A percentile compares a stretch with the other conserved stretches of the same genome.
These are phyloP conservation scores for Cryphonectria japonica DNA, from an alignment of 2,329 filamentous ascomycete species.

Conservation along the genomic window DNA sequence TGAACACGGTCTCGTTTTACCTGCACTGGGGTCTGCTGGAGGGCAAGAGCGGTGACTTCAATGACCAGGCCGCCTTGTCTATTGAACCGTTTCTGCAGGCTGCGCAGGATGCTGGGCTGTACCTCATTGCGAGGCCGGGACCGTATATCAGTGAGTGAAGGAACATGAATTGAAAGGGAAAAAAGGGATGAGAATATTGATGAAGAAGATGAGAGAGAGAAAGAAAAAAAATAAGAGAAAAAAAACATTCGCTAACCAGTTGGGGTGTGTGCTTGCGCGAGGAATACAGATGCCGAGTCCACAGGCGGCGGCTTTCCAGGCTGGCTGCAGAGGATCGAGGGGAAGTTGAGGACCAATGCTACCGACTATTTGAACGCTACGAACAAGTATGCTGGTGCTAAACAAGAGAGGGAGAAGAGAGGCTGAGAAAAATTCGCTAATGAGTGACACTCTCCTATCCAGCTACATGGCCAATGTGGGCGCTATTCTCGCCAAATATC, in stretches of 20 bases:
- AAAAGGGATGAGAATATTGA: too few species aligned
- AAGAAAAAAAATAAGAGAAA: not conserved
- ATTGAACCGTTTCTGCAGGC: conserved; percentile 73
- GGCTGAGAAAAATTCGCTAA: not conserved
- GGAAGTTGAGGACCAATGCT: conserved; percentile 59
- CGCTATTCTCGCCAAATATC: conserved; percentile 65
- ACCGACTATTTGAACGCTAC: conserved; percentile 63
- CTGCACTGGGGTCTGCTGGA: conserved; percentile 73
- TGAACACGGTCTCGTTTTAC: conserved; percentile 74
- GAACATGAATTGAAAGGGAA: too few species aligned
- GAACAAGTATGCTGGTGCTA: conserved; percentile 51
- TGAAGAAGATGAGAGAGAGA: conserved; percentile 22
- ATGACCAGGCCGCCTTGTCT: conserved; percentile 68
- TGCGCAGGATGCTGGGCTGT: conserved; percentile 68
- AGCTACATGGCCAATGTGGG: conserved; percentile 62
- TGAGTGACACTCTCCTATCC: not conserved
- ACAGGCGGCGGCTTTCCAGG: conserved; percentile 73
- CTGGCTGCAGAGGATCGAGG: conserved; percentile 68
- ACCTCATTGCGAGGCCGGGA: conserved; percentile 59
- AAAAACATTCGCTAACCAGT: too few species aligned
- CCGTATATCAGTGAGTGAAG: conserved; percentile 26
- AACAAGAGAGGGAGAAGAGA: not conserved
- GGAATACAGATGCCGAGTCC: conserved; percentile 53
- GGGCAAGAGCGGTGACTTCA: conserved; percentile 67
- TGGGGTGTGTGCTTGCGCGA: not conserved